These are phyloP conservation scores for Nissolia schottii DNA, from an alignment of 306 rosid genomes.

Conservation along the genomic window DNA sequence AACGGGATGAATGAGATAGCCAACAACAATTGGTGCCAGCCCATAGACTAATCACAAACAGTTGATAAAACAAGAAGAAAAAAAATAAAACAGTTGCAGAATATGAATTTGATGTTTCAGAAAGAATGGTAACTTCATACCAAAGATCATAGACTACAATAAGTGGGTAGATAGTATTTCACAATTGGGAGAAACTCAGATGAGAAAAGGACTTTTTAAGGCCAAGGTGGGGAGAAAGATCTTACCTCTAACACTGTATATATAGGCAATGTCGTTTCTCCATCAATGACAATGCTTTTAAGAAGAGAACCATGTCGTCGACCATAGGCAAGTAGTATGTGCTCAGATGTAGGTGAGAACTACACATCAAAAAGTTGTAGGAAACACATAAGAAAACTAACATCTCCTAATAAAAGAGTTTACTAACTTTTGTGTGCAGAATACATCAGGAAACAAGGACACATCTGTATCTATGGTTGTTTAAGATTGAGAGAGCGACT, in stretches of 20 bases:
- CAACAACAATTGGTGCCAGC: background rate
- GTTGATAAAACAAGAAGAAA: background rate
- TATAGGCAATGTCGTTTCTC: constrained; percentile 89
- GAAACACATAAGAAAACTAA: background rate
- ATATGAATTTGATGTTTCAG: constrained; percentile 5
- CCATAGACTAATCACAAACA: background rate
- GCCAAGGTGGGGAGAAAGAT: background rate
- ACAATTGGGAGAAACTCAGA: constrained; percentile 5
- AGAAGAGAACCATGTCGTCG: constrained; percentile 54
- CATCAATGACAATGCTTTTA: constrained; percentile 88
- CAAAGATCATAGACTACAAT: constrained; percentile 7
- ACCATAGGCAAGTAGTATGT: constrained; percentile 66
- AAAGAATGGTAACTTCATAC: background rate
- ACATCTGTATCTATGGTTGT: background rate
- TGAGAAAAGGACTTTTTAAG: background rate
- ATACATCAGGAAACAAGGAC: background rate
- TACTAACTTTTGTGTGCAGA: background rate
- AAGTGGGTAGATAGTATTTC: background rate
- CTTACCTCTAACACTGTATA: constrained; percentile 95
- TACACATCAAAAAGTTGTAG: constrained; percentile 31
- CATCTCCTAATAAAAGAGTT: background rate
- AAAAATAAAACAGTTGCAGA: background rate
- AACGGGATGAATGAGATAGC: background rate
- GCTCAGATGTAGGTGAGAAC: constrained; percentile 57
- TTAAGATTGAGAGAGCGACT: background rate